Evolutionary conservation across 306 rosid species (phyloP).

Genomic region (Acacia melanoxylon): DNA sequence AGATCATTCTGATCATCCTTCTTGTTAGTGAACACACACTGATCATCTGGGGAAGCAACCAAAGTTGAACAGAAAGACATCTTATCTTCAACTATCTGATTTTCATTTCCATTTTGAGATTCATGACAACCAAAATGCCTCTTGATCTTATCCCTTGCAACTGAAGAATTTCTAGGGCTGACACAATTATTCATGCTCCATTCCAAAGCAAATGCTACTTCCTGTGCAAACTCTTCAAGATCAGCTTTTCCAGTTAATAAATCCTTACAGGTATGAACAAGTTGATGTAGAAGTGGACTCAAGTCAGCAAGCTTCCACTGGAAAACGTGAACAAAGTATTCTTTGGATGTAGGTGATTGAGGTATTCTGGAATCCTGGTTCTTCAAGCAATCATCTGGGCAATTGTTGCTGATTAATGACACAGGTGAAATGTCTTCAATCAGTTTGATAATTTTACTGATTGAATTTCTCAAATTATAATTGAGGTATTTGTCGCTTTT

Average conservation of each 20-base stretch:
- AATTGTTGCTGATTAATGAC: slow-evolving; percentile 36
- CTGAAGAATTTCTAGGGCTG: slow-evolving; percentile 49
- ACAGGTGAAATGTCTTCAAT: slow-evolving; percentile 53
- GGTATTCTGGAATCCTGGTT: slow-evolving; percentile 41
- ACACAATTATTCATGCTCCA: slow-evolving; percentile 64
- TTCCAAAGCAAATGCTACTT: slow-evolving; percentile 60
- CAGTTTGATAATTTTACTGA: slow-evolving; percentile 54
- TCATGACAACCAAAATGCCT: slow-evolving; percentile 52
- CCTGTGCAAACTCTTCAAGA: slow-evolving; percentile 54
- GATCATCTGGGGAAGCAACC: slow-evolving; percentile 41
- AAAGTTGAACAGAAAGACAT: slow-evolving; percentile 37
- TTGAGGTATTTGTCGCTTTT: slow-evolving; percentile 13
- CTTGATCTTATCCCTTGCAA: slow-evolving; percentile 65
- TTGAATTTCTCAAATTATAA: slow-evolving; percentile 42
- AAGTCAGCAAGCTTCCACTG: slow-evolving; percentile 69
- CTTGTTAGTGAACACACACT: slow-evolving; percentile 24
- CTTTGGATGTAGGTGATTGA: slow-evolving; percentile 46
- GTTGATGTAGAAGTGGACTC: slow-evolving; percentile 53
- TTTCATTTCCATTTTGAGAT: slow-evolving; percentile 26
- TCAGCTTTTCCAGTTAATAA: slow-evolving; percentile 47
- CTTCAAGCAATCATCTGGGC: slow-evolving; percentile 39
- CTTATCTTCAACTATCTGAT: not conserved
- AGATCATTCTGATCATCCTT: slow-evolving; percentile 34
- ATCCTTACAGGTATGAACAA: slow-evolving; percentile 55
- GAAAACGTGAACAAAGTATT: slow-evolving; percentile 63